These are phyloP conservation scores for Ophiostoma quercus DNA, from an alignment of 2,329 filamentous ascomycete species.

Conservation along the genomic window DNA sequence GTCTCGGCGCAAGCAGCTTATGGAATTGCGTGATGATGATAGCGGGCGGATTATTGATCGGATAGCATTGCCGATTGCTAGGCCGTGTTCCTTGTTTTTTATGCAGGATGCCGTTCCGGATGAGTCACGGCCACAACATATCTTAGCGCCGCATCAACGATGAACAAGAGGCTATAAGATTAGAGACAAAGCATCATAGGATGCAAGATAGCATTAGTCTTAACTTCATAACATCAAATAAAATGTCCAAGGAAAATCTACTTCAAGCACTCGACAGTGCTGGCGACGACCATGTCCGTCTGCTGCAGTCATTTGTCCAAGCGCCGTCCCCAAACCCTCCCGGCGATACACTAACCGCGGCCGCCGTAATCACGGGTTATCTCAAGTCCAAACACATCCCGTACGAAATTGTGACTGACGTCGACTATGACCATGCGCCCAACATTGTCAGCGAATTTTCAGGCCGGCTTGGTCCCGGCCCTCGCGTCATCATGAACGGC, in stretches of 20 bases:
- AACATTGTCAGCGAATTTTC: neutral
- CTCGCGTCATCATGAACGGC: neutral
- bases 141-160: neutral
- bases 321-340: slow-evolving; percentile 22
- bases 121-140: neutral
- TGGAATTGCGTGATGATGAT: neutral
- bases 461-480: neutral
- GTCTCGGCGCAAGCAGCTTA: neutral
- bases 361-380: neutral
- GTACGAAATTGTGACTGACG: neutral
- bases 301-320: slow-evolving; percentile 22
- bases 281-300: slow-evolving; percentile 12
- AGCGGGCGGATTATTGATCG: neutral
- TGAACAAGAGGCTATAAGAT: neutral
- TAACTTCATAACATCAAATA: no score
- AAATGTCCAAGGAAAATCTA: neutral
- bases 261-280: slow-evolving; percentile 18
- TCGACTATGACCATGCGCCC: neutral
- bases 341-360: slow-evolving; percentile 10
- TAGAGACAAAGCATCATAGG: neutral
- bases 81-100: neutral
- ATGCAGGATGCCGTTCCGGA: neutral
- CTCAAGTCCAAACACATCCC: neutral
- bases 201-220: neutral
- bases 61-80: neutral